Conservation (phyloP, 1,284 basidiomycete genomes). For the Naganishia cerealis region DNA sequence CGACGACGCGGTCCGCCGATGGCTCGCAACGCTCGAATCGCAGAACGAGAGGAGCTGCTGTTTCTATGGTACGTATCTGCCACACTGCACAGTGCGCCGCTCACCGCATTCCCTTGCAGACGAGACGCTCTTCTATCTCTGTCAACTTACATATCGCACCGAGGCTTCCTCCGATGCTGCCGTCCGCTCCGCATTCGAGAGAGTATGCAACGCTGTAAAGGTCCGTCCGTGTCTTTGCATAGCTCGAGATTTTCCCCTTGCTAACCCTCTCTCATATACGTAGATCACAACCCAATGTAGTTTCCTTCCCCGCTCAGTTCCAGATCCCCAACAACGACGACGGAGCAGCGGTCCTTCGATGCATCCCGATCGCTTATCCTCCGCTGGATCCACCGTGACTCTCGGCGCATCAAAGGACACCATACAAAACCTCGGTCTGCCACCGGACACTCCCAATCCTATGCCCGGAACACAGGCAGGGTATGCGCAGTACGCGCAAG, state of each 20-base stretch:
- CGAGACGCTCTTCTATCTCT: constrained; percentile 29
- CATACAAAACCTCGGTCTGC: constrained; percentile 16
- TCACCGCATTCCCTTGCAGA: constrained; percentile 1
- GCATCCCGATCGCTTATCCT: not conserved
- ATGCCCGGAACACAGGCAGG: constrained; percentile 17
- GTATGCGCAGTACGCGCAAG: constrained; percentile 26
- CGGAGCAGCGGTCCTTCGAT: not conserved
- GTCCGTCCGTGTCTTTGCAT: not conserved
- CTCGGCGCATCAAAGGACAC: not conserved
- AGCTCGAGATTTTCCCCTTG: not conserved
- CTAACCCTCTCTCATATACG: not conserved
- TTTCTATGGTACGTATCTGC: constrained; percentile 26
- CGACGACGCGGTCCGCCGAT: not conserved
- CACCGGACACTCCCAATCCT: constrained; percentile 30
- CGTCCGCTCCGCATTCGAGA: not conserved
- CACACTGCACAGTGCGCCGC: not conserved
- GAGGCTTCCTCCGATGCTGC: not conserved
- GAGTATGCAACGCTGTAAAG: constrained; percentile 21
- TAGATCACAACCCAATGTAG: constrained; percentile 29
- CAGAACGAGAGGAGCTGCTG: constrained; percentile 15
- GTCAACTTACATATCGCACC: constrained; percentile 17
- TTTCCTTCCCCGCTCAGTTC: constrained; percentile 20
- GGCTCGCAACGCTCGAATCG: not conserved
- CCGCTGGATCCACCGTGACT: not conserved
- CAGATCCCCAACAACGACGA: constrained; percentile 8